These are phyloP conservation scores for Saccharomyces hybrid DNA, from an alignment of 1,139 yeast species.

Conservation along the genomic window DNA sequence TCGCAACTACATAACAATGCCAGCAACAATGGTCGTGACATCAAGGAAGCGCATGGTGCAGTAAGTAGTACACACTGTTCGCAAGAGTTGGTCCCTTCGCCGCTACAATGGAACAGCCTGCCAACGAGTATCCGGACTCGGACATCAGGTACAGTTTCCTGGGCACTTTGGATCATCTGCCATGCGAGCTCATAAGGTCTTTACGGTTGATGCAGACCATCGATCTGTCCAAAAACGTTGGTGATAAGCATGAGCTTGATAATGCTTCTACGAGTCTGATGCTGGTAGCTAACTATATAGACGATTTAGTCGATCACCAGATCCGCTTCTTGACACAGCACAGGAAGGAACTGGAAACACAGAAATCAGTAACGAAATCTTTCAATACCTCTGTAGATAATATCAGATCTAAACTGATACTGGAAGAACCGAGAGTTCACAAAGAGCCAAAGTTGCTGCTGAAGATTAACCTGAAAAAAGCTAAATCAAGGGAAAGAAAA, in stretches of 20 bases:
- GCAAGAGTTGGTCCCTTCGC: neutral
- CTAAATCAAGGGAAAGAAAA: neutral
- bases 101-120: neutral
- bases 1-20: neutral
- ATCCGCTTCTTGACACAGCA: constrained; percentile 5
- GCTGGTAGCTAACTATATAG: constrained; percentile 2
- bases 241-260: constrained; percentile 6
- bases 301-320: constrained; percentile 1
- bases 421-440: neutral
- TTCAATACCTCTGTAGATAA: neutral
- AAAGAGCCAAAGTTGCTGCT: constrained; percentile 7
- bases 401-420: neutral
- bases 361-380: constrained; percentile 2
- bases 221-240: constrained; percentile 18
- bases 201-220: constrained; percentile 42
- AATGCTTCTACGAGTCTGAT: neutral
- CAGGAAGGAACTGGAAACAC: neutral
- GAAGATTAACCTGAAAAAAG: constrained; percentile 12
- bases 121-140: constrained; percentile 4
- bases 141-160: constrained; percentile 28
- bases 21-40: neutral
- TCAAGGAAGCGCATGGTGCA: neutral
- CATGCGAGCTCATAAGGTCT: constrained; percentile 42
- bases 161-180: constrained; percentile 39
- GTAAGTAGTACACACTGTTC: neutral